These are phyloP conservation scores for Phaseolus lunatus DNA, from an alignment of 306 rosid genomes.

Conservation along the genomic window DNA sequence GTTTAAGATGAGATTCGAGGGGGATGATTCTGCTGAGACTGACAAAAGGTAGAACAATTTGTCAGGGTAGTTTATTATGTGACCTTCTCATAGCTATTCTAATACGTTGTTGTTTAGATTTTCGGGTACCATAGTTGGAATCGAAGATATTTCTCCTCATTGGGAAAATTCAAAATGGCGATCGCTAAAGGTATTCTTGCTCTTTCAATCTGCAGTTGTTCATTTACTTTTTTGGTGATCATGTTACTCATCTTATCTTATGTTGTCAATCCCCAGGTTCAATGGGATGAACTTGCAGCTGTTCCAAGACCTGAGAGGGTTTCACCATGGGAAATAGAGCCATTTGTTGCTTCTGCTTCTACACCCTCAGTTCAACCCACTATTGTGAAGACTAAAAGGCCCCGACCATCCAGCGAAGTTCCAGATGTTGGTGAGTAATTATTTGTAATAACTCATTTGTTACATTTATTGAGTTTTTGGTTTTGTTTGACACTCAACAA, in stretches of 20 bases:
- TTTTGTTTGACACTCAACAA: constrained; percentile 27
- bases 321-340: constrained; percentile 95
- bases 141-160: constrained; percentile 76
- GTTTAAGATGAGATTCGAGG: constrained; percentile 87
- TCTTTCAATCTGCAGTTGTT: constrained; percentile 24
- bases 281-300: constrained; percentile 94
- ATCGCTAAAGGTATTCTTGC: constrained; percentile 74
- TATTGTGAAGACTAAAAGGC: constrained; percentile 72
- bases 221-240: not conserved
- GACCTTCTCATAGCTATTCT: constrained; percentile 39
- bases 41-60: constrained; percentile 77
- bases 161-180: constrained; percentile 89
- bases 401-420: constrained; percentile 69
- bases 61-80: constrained; percentile 1
- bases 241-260: constrained; percentile 23
- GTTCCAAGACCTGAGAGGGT: constrained; percentile 87
- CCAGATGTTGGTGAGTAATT: constrained; percentile 62
- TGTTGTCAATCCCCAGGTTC: constrained; percentile 67
- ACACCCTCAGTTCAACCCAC: constrained; percentile 61
- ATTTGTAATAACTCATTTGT: constrained; percentile 12
- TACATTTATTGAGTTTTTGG: not conserved
- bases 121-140: constrained; percentile 87
- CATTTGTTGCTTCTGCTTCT: constrained; percentile 62
- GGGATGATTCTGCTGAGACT: constrained; percentile 87
- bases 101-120: constrained; percentile 62